Conservation (phyloP, 345 rosid genomes). For the Eucalyptus curtisii region DNA sequence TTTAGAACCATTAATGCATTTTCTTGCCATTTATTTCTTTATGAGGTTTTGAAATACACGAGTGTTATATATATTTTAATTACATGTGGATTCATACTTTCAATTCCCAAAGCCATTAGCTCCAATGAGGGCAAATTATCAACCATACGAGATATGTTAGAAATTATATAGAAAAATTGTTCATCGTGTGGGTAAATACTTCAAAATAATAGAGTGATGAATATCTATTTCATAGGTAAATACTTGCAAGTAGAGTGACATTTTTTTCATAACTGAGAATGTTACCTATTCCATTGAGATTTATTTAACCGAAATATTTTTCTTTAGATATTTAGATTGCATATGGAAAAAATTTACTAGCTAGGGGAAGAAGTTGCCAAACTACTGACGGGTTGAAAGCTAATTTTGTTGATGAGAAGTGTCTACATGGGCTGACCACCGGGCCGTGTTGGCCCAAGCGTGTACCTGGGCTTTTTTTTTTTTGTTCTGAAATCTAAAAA, state of each 20-base stretch:
- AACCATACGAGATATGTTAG: neutral
- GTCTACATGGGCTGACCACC: no score
- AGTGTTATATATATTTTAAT: no score
- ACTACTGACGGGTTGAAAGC: fast-evolving
- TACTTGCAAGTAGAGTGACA: neutral
- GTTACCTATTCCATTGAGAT: neutral
- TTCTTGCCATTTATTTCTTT: neutral
- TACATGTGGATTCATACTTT: no score
- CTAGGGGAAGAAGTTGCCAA: neutral
- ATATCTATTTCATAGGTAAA: neutral
- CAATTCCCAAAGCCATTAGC: no score
- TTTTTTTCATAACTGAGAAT: neutral
- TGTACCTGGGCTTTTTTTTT: neutral
- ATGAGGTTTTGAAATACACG: neutral
- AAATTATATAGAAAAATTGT: no score
- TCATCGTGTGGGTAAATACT: neutral
- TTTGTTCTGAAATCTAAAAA: neutral
- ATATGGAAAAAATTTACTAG: no score
- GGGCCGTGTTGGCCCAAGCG: neutral
- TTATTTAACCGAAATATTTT: no score
- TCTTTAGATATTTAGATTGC: neutral
- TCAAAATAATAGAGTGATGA: neutral
- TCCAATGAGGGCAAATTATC: neutral
- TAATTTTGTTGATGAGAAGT: neutral
- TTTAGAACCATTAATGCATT: neutral